Percentiles rank a stretch among this genome's conserved stretches.
Conservation (phyloP, 371 early-diverging fungal genomes). For the Chytridiales sp. region DNA sequence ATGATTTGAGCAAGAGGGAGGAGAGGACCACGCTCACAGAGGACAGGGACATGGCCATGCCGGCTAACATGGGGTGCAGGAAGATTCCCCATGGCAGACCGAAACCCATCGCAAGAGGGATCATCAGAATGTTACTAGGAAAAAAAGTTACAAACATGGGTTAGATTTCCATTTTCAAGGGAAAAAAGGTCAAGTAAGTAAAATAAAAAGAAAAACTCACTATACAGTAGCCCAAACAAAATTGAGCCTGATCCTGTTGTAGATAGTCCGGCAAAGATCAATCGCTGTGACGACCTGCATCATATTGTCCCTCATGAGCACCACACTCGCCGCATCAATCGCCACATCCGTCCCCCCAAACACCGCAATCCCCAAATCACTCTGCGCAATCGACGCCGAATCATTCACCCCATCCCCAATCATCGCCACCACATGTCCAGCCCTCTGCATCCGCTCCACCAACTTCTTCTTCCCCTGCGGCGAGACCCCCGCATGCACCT, state of each 20-base stretch:
- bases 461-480: constrained; percentile 86
- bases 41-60: constrained; percentile 91
- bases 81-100: constrained; percentile 77
- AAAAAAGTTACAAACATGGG: background rate
- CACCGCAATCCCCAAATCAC: constrained; percentile 94
- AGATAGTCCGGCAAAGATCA: constrained; percentile 79
- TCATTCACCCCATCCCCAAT: constrained; percentile 99
- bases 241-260: constrained; percentile 79
- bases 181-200: background rate
- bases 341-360: constrained; percentile 93
- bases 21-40: constrained; percentile 90
- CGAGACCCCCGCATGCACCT: constrained; percentile 88
- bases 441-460: constrained; percentile 52
- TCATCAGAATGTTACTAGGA: constrained; percentile 73
- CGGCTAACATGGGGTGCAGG: constrained; percentile 89
- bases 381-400: constrained; percentile 89
- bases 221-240: constrained; percentile 82
- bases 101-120: constrained; percentile 94
- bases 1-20: constrained; percentile 70
- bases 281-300: constrained; percentile 82
- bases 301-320: constrained; percentile 67
- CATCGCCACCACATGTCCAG: constrained; percentile 77
- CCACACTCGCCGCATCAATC: constrained; percentile 88
- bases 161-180: background rate
- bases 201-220: constrained; percentile 28